These are phyloP conservation scores for Carex arenaria DNA, from an alignment of 202 grass and related monocot species.

Conservation along the genomic window DNA sequence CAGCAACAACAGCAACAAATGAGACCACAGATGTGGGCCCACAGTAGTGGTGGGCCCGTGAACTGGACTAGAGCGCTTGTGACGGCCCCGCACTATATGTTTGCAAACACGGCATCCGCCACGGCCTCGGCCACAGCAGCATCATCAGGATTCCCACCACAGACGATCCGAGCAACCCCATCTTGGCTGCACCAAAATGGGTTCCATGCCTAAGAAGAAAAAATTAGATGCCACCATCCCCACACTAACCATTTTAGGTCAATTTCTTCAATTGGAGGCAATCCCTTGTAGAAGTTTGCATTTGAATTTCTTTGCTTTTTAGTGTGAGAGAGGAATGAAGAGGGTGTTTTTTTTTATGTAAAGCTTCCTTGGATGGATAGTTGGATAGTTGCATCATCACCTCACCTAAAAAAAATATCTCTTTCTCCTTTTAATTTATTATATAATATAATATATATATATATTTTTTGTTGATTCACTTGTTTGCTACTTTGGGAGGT, in stretches of 20 bases:
- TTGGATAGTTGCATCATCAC: constrained; percentile 11
- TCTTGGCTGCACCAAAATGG: constrained; percentile 78
- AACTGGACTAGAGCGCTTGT: constrained; percentile 32
- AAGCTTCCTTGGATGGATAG: constrained; percentile 23
- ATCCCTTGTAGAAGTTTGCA: constrained; percentile 17
- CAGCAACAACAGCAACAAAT: constrained; percentile 29
- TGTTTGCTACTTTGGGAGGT: constrained; percentile 25
- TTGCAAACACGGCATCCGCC: constrained; percentile 6
- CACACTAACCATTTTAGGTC: constrained; percentile 13
- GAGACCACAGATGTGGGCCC: constrained; percentile 27
- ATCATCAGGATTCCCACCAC: constrained; percentile 99
- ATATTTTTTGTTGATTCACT: neutral
- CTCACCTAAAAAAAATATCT: constrained; percentile 1
- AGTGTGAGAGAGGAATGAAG: constrained; percentile 26
- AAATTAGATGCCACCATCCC: neutral
- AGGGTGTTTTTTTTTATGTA: constrained; percentile 16
- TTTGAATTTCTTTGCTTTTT: constrained; percentile 20
- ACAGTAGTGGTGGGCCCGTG: constrained; percentile 26
- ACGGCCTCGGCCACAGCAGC: constrained; percentile 61
- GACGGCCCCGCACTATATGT: constrained; percentile 23
- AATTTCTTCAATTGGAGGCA: constrained; percentile 22
- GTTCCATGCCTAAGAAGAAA: constrained; percentile 42
- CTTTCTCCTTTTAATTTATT: constrained; percentile 11
- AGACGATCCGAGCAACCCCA: constrained; percentile 45
- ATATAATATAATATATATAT: neutral